A percentile compares a stretch with the other conserved stretches of the same genome.
Evolutionary conservation across 2,329 filamentous ascomycete species (phyloP).

Genomic region (Pseudopyrenochaeta lycopersici): DNA sequence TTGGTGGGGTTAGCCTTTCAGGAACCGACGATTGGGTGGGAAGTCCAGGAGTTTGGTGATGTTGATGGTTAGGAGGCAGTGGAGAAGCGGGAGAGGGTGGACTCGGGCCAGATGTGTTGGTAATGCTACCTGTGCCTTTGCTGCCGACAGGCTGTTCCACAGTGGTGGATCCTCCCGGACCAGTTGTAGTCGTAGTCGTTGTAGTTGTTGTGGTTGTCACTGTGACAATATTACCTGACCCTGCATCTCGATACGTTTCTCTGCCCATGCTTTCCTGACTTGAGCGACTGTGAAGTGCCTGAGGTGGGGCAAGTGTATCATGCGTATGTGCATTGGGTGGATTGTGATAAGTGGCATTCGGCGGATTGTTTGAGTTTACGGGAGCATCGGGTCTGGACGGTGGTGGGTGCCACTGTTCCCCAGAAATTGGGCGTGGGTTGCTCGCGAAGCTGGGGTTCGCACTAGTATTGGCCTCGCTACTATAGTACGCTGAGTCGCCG

Average conservation of each 20-base stretch:
- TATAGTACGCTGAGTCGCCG: constrained; percentile 45
- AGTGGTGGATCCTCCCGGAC: constrained; percentile 44
- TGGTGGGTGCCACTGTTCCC: constrained; percentile 33
- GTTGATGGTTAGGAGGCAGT: constrained; percentile 18
- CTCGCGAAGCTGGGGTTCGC: constrained; percentile 43
- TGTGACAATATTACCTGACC: constrained; percentile 45
- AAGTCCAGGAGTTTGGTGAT: constrained; percentile 19
- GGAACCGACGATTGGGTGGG: constrained; percentile 22
- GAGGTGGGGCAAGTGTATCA: constrained; percentile 22
- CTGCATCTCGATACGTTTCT: constrained; percentile 42
- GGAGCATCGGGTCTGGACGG: constrained; percentile 24
- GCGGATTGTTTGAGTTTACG: constrained; percentile 9
- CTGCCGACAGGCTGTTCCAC: constrained; percentile 37
- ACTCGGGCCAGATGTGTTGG: constrained; percentile 44
- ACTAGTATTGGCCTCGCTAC: constrained; percentile 44
- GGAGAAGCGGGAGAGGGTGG: constrained; percentile 41
- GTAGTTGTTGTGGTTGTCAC: constrained; percentile 49
- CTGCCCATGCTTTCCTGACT: constrained; percentile 36
- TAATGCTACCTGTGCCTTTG: constrained; percentile 32
- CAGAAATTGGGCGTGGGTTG: constrained; percentile 36
- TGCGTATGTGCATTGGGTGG: constrained; percentile 11
- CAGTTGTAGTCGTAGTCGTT: constrained; percentile 47
- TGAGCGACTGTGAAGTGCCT: constrained; percentile 22
- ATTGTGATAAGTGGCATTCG: constrained; percentile 1
- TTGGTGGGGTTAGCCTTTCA: constrained; percentile 11